phyloP scores from a whole-genome alignment of 352 stramenopile genomes.

The Phytophthora sansomeana region DNA sequence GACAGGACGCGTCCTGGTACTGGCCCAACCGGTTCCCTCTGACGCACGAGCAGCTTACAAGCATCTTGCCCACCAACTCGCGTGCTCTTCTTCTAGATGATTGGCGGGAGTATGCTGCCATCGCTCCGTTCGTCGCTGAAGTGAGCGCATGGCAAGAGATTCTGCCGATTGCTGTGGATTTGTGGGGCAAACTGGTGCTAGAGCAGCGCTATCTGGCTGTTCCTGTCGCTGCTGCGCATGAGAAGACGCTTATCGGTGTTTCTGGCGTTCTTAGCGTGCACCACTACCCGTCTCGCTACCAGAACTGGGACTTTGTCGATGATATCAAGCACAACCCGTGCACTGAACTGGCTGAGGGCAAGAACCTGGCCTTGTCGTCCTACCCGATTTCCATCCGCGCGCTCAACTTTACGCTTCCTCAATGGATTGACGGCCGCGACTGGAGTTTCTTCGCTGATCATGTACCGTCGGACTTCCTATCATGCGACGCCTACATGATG shows the following conservation, averaged over 20 bases:
- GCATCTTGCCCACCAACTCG: slow-evolving; percentile 54
- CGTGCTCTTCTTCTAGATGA: slow-evolving; percentile 53
- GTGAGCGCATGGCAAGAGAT: slow-evolving; percentile 56
- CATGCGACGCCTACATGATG: slow-evolving; percentile 81
- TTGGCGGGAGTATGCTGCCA: slow-evolving; percentile 78
- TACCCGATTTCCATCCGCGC: slow-evolving; percentile 82
- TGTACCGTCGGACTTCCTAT: slow-evolving; percentile 69
- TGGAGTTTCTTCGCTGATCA: slow-evolving; percentile 78
- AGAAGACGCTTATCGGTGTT: slow-evolving; percentile 60
- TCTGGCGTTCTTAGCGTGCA: slow-evolving; percentile 79
- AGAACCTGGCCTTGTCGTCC: slow-evolving; percentile 62
- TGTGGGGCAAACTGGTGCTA: slow-evolving; percentile 59
- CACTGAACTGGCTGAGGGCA: slow-evolving; percentile 40
- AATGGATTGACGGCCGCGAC: slow-evolving; percentile 79
- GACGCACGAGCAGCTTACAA: slow-evolving; percentile 38
- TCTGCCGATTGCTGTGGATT: slow-evolving; percentile 53
- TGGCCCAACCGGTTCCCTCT: slow-evolving; percentile 62
- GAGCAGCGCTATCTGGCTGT: slow-evolving; percentile 74
- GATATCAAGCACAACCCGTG: slow-evolving; percentile 83
- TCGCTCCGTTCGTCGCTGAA: slow-evolving; percentile 78
- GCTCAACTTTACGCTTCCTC: slow-evolving; percentile 74
- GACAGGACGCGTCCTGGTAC: slow-evolving; percentile 87
- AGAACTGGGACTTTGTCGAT: slow-evolving; percentile 90
- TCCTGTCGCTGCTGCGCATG: slow-evolving; percentile 73
- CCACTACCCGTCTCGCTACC: slow-evolving; percentile 83